A percentile compares a stretch with the other conserved stretches of the same genome.
Evolutionary conservation across 2,329 filamentous ascomycete genomes (phyloP).

Genomic region (Colletotrichum paranaense): DNA sequence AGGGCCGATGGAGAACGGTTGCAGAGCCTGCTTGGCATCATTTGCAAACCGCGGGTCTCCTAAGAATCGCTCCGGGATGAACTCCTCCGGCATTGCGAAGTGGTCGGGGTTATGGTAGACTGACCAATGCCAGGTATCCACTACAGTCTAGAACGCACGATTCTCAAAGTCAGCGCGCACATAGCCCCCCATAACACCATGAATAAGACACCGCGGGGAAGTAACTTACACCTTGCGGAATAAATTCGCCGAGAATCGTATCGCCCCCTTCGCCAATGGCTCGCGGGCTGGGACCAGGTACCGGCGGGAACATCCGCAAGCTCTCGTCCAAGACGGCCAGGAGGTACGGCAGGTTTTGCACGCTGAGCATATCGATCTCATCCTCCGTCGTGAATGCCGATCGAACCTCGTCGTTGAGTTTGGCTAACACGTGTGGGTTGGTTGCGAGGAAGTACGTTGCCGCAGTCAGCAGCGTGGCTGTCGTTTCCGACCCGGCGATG

Average conservation of each 20-base stretch:
- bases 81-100: neutral
- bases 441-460: slow-evolving; percentile 41
- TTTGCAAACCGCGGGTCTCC: neutral
- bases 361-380: slow-evolving; percentile 47
- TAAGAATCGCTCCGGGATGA: neutral
- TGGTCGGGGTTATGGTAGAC: neutral
- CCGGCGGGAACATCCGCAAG: slow-evolving; percentile 51
- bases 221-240: neutral
- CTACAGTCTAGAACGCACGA: neutral
- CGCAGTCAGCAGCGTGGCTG: slow-evolving; percentile 43
- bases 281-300: slow-evolving; percentile 7
- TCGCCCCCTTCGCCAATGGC: neutral
- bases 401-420: slow-evolving; percentile 50
- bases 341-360: slow-evolving; percentile 48
- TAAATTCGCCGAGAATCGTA: neutral
- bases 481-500: slow-evolving; percentile 47
- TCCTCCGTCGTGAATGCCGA: slow-evolving; percentile 43
- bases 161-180: neutral
- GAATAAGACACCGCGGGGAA: neutral
- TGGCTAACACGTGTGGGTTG: slow-evolving; percentile 44
- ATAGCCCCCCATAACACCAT: neutral
- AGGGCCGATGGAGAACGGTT: neutral
- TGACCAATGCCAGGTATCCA: neutral
- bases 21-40: neutral
- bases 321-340: slow-evolving; percentile 53